phyloP scores from a whole-genome alignment of 1,284 basidiomycete species.

The Puccinia hordei region DNA sequence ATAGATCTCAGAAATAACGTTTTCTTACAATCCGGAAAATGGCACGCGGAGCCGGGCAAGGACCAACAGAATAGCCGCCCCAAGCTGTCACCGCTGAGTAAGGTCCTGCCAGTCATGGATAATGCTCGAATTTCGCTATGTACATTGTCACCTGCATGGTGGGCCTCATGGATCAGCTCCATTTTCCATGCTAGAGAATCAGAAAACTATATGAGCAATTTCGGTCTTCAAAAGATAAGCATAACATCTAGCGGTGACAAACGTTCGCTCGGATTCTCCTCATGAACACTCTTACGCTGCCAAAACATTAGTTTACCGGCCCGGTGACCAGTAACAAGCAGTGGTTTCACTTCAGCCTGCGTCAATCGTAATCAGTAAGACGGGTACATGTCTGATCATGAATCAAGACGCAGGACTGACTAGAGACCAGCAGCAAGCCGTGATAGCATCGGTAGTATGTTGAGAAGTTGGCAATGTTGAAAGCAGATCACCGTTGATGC shows the following conservation, averaged over 20 bases:
- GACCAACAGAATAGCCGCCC: conserved; percentile 57
- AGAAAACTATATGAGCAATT: conserved; percentile 15
- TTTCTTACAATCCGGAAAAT: conserved; percentile 52
- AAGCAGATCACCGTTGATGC: conserved; percentile 76
- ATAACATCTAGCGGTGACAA: conserved; percentile 29
- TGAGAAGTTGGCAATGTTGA: conserved; percentile 67
- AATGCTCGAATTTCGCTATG: conserved; percentile 11
- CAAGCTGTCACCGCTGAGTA: conserved; percentile 56
- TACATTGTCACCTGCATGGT: conserved; percentile 14
- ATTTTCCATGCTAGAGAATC: conserved; percentile 42
- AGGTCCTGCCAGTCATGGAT: conserved; percentile 15
- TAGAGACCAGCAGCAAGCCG: conserved; percentile 75
- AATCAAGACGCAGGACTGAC: conserved; percentile 63
- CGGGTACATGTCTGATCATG: background rate
- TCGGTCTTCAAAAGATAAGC: conserved; percentile 35
- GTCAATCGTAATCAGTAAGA: background rate
- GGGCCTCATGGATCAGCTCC: conserved; percentile 25
- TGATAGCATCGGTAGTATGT: conserved; percentile 62
- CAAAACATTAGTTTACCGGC: conserved; percentile 56
- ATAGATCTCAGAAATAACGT: background rate
- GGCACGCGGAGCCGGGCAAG: conserved; percentile 56
- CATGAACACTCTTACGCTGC: conserved; percentile 55
- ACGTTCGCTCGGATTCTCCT: conserved; percentile 33
- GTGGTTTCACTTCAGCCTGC: conserved; percentile 51
- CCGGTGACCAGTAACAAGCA: conserved; percentile 57